These are phyloP conservation scores for Camellia lanceoleosa DNA, from an alignment of 148 eudicot species.

Conservation along the genomic window DNA sequence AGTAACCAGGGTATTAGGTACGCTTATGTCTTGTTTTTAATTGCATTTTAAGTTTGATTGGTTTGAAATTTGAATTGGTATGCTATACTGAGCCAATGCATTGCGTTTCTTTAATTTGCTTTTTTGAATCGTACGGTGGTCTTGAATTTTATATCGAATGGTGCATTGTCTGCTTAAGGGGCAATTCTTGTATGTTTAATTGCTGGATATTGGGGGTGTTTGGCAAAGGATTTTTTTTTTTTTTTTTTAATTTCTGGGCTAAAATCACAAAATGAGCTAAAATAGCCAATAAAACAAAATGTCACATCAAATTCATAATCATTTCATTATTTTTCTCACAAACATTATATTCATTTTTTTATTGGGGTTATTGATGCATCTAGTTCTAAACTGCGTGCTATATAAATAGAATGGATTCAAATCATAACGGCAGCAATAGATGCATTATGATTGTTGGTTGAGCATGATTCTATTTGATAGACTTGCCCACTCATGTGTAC, in stretches of 20 bases:
- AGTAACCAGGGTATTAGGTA: conserved; percentile 97
- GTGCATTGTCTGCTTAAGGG: neutral
- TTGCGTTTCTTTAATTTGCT: neutral
- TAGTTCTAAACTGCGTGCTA: neutral
- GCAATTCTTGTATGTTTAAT: neutral
- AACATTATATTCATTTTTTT: too few species aligned
- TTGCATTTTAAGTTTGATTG: neutral
- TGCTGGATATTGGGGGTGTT: neutral
- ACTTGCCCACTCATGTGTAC: neutral
- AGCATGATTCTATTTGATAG: neutral
- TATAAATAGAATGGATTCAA: neutral
- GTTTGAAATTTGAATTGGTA: neutral
- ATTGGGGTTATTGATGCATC: neutral
- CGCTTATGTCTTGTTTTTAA: neutral
- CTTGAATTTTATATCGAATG: too few species aligned
- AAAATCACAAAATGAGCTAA: too few species aligned
- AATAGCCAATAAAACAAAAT: too few species aligned
- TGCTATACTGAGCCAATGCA: neutral
- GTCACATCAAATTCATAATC: too few species aligned
- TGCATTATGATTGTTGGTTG: neutral
- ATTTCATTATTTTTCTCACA: too few species aligned
- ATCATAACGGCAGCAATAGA: neutral
- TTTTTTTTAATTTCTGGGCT: too few species aligned
- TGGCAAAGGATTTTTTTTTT: too few species aligned
- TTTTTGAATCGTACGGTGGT: too few species aligned